Evolutionary conservation across 2,329 filamentous ascomycete species (phyloP), one percentile per base, ranked within the genome.

Genomic region (Cercospora janseana): DNA sequence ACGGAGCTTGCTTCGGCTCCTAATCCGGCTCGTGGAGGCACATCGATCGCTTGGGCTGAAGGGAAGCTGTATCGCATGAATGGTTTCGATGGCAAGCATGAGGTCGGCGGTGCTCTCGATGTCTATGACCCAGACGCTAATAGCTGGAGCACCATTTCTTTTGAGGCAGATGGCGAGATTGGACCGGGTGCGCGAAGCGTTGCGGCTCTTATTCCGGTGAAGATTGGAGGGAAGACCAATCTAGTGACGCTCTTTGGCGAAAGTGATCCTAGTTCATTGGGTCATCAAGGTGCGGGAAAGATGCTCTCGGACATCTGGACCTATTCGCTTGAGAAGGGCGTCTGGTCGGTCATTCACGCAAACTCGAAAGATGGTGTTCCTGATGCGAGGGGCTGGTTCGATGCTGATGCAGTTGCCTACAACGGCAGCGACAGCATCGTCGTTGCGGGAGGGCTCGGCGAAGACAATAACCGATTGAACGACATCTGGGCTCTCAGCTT

Each of bases 41-140:
- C 86, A 0, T 80, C 81, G 3, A 81, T 94, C 20, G 80, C 83
- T 1, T 77, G 84, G 45, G 77, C 76, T 35, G 76, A 79, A 46
- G 80, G 80, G 18, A 79, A 81, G 18, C 67, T 95, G 5, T 94
- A 85, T 70, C 79, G 88, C 21, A 91, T 89, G 72, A 87, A 88
- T 54, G 89, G 89, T 0, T 92, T 85, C 60, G 86, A 92, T 66
- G 88, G 86, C 0, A 72, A 76, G 35, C 72, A 64, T 0, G 86
- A 91, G 62, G 74, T 87, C 40, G 88, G 88, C 12, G 88, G 86
- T 0, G 76, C 78, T 51, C 63, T 95, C 9, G 88, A 94, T 63
- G 78, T 86, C 2, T 81, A 72, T 52, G 65, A 74, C 18, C 58
- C 67, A 0, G 55, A 55, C 4, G 57, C 46, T 0, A 67, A 74